Conservation (phyloP, 257 asterid genomes). For the Plantago major region DNA sequence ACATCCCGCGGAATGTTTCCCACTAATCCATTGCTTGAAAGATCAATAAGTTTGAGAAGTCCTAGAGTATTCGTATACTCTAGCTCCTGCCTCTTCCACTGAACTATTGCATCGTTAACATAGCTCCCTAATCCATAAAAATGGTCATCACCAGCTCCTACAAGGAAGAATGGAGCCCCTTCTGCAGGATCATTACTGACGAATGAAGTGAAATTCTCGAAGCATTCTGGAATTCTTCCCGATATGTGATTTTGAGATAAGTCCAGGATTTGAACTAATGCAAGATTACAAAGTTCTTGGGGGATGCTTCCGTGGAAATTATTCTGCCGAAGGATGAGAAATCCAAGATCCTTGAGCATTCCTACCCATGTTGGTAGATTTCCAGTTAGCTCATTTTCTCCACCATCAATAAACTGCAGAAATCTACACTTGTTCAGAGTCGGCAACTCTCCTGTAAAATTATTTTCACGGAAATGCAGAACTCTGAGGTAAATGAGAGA, state of each 20-base stretch:
- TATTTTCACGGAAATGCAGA: constrained; percentile 19
- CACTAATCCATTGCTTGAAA: no score
- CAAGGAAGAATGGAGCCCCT: neutral
- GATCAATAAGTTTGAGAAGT: no score
- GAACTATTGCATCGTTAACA: constrained; percentile 20
- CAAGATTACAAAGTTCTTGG: constrained; percentile 27
- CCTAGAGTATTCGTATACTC: neutral
- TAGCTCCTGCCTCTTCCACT: constrained; percentile 18
- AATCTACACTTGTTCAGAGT: constrained; percentile 21
- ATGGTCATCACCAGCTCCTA: neutral
- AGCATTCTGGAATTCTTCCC: constrained; percentile 31
- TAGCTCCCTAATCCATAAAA: constrained; percentile 5
- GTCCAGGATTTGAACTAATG: constrained; percentile 32
- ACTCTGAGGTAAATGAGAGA: no score
- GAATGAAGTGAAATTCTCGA: constrained; percentile 7
- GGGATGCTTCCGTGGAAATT: constrained; percentile 5
- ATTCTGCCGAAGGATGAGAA: constrained; percentile 3
- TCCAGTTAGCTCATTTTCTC: constrained; percentile 24
- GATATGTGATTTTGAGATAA: constrained; percentile 32
- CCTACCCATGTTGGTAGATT: constrained; percentile 1
- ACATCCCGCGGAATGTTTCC: no score
- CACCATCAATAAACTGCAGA: constrained; percentile 27
- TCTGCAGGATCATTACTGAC: constrained; percentile 19
- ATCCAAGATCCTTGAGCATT: constrained; percentile 6
- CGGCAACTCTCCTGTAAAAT: constrained; percentile 30